A percentile compares a stretch with the other conserved stretches of the same genome.
Conservation (phyloP, 345 rosid species). For the Garcia nutans region DNA sequence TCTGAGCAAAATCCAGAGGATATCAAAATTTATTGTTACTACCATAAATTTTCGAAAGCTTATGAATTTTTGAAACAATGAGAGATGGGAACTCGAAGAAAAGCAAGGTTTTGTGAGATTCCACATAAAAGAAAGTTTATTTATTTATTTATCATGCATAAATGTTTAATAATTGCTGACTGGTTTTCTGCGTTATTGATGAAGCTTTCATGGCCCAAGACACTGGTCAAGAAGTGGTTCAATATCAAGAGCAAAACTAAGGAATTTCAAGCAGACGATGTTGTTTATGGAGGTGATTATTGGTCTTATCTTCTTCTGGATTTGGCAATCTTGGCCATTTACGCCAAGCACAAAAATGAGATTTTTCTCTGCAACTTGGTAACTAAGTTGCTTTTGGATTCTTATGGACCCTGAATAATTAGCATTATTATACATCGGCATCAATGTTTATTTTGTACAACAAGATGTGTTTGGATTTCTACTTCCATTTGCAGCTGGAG, state of each 20-base stretch:
- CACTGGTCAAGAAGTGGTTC: conserved; percentile 94
- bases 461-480: conserved; percentile 25
- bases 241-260: conserved; percentile 77
- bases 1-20: conserved; percentile 19
- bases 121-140: background rate
- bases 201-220: conserved; percentile 96
- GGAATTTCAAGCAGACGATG: conserved; percentile 79
- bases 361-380: conserved; percentile 13
- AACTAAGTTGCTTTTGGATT: conserved; percentile 23
- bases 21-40: conserved; percentile 7
- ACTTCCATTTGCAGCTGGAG: conserved; percentile 34
- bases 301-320: conserved; percentile 7
- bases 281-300: conserved; percentile 44
- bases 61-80: conserved; percentile 74
- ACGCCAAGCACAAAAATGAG: conserved; percentile 16
- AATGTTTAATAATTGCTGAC: conserved; percentile 17
- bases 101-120: conserved; percentile 62
- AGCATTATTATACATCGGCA: conserved; percentile 20
- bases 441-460: conserved; percentile 18
- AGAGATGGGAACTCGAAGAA: conserved; percentile 74
- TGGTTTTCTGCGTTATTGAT: conserved; percentile 16
- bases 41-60: conserved; percentile 25
- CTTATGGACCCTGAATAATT: conserved; percentile 28
- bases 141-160: conserved; percentile 19
- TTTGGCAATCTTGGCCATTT: conserved; percentile 25